A percentile compares a stretch with the other conserved stretches of the same genome.
Conservation (phyloP, 2,329 filamentous ascomycete species). For the Fusarium coffeatum region DNA sequence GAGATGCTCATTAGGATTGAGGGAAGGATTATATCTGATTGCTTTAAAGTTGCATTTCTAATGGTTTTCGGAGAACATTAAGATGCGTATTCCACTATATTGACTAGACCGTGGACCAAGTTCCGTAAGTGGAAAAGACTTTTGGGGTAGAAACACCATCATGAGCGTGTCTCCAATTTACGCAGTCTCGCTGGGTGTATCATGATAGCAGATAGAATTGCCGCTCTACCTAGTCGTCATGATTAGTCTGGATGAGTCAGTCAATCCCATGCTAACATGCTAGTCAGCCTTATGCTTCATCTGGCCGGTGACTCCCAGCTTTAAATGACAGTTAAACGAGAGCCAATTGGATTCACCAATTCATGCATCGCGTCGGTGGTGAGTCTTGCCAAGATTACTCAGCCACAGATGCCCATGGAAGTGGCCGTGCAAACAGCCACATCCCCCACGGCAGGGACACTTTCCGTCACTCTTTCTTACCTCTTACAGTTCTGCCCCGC, state of each 20-base stretch:
- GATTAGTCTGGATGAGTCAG: slow-evolving; percentile 26
- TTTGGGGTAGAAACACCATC: background rate
- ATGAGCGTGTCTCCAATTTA: background rate
- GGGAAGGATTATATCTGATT: background rate
- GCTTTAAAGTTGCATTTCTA: background rate
- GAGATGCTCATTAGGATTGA: background rate
- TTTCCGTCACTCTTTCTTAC: slow-evolving; percentile 13
- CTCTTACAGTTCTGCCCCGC: slow-evolving; percentile 39
- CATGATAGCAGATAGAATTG: background rate
- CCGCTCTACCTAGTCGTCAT: background rate
- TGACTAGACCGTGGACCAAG: background rate
- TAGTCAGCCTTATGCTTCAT: background rate
- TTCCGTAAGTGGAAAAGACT: background rate
- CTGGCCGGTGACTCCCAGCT: slow-evolving; percentile 33
- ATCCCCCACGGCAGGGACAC: slow-evolving; percentile 26
- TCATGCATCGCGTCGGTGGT: slow-evolving; percentile 2
- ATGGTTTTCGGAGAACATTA: background rate
- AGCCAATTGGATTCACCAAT: slow-evolving; percentile 28
- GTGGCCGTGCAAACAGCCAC: slow-evolving; percentile 26
- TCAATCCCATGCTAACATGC: background rate
- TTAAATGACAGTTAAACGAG: background rate
- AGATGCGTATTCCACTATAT: background rate
- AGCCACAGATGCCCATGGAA: slow-evolving; percentile 19
- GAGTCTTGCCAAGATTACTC: slow-evolving; percentile 34
- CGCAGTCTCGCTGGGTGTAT: background rate